A percentile compares a stretch with the other conserved stretches of the same genome.
Evolutionary conservation across 176 grass and related monocot species (phyloP).

Genomic region (Chrysopogon serrulatus): DNA sequence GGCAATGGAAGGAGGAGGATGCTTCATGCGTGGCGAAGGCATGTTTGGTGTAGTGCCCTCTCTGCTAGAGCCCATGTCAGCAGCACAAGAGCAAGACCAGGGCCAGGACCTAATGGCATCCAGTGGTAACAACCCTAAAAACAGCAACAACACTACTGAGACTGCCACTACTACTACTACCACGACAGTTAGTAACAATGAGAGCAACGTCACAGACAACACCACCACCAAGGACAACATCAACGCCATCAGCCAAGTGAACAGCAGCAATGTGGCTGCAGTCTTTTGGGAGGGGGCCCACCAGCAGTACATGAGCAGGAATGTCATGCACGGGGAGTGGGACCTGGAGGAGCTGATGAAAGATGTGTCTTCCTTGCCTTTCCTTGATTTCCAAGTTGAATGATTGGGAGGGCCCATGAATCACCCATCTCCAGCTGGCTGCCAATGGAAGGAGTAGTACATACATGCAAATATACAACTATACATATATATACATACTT

Average conservation of each 20-base stretch:
- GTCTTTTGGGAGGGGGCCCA: conserved; percentile 50
- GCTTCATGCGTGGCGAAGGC: conserved; percentile 35
- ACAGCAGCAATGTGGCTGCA: conserved; percentile 18
- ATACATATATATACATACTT: conserved; percentile 31
- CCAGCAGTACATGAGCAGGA: conserved; percentile 52
- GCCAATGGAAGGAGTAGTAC: conserved; percentile 16
- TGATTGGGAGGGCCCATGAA: conserved; percentile 35
- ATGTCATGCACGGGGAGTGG: conserved; percentile 69
- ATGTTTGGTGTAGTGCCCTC: conserved; percentile 50
- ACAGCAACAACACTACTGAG: conserved; percentile 24
- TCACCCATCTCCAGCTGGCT: conserved; percentile 14
- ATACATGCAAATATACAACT: conserved; percentile 22
- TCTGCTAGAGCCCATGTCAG: conserved; percentile 49
- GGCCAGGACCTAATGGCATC: conserved; percentile 22
- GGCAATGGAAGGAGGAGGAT: conserved; percentile 26
- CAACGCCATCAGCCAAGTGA: conserved; percentile 8
- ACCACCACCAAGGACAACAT: conserved; percentile 21
- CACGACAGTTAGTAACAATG: conserved; percentile 39
- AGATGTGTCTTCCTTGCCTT: conserved; percentile 90
- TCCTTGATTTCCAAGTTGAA: conserved; percentile 99
- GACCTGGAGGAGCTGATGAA: conserved; percentile 98
- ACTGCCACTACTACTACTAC: not conserved
- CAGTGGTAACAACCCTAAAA: conserved; percentile 27
- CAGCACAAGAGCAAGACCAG: conserved; percentile 5
- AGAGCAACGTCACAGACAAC: conserved; percentile 38